A percentile compares a stretch with the other conserved stretches of the same genome.
phyloP scores from a whole-genome alignment of 352 stramenopile genomes.

The Discostella stelligera region DNA sequence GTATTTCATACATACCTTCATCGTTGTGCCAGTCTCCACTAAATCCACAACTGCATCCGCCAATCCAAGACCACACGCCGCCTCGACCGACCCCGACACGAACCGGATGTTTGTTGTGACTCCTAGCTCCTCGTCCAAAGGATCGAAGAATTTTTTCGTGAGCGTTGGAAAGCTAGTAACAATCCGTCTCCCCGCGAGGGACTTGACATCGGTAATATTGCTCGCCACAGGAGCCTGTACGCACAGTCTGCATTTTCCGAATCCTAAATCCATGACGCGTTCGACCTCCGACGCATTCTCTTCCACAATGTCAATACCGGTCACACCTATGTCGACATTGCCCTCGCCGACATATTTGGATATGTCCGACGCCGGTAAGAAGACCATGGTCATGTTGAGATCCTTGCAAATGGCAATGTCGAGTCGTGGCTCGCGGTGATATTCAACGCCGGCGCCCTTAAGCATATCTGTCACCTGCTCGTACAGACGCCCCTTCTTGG shows the following conservation, averaged over 20 bases:
- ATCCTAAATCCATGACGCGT: slow-evolving; percentile 91
- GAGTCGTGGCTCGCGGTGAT: slow-evolving; percentile 85
- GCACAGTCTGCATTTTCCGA: slow-evolving; percentile 93
- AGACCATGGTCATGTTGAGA: slow-evolving; percentile 95
- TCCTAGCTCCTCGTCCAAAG: slow-evolving; percentile 84
- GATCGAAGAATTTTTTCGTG: slow-evolving; percentile 92
- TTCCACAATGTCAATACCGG: slow-evolving; percentile 88
- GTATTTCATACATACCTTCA: slow-evolving; percentile 84
- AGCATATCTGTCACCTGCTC: slow-evolving; percentile 95
- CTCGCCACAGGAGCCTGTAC: slow-evolving; percentile 92
- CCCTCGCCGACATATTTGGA: slow-evolving; percentile 96
- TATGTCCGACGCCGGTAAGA: slow-evolving; percentile 96
- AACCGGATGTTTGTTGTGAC: slow-evolving; percentile 87
- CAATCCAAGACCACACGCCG: slow-evolving; percentile 94
- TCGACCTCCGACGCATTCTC: slow-evolving; percentile 90
- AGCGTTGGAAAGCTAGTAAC: slow-evolving; percentile 96
- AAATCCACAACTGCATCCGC: slow-evolving; percentile 98
- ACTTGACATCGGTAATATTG: slow-evolving; percentile 84
- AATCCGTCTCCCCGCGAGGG: slow-evolving; percentile 93
- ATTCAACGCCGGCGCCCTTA: slow-evolving; percentile 93
- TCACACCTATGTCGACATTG: slow-evolving; percentile 98
- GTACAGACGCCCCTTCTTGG: slow-evolving; percentile 97
- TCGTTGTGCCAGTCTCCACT: slow-evolving; percentile 98
- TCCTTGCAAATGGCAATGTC: slow-evolving; percentile 88
- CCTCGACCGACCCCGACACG: slow-evolving; percentile 97